Base-by-base conservation (phyloP, 2,329 filamentous ascomycete genomes). In the Aspergillus texensis region DNA sequence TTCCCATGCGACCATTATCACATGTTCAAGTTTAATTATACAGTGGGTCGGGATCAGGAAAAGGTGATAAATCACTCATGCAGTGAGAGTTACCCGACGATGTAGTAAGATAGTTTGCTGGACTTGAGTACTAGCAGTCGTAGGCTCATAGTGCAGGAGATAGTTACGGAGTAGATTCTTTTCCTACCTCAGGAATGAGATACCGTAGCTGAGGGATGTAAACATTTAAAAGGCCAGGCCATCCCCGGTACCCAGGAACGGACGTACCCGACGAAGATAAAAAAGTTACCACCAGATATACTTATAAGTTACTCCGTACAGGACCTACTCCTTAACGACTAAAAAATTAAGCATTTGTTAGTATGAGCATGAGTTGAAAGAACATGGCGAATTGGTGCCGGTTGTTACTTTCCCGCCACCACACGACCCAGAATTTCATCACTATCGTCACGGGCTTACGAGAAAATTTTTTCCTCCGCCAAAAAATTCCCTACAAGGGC, bases 391-490 rank as follows among this genome's bases (percentile, higher is more conserved):
- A 6, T 28, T 32, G 28, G 48, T n/a, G 10, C 48, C 19, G 28
- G 21, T 48, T 28, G 32, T 12, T 28, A 14, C 21, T 56, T 43
- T 56, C 28, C 45, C 54, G 60, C 60, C 60, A 61, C 60, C 59
- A 53, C 41, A 56, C 41, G 58, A 26, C 41, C 58, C 48, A 45
- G 58, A 30, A 41, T 39, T 21, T 53, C 36, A 55, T 14, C 32
- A 54, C n/a, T 28, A 39, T 55, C 26, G 34, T 43, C 26, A 34
- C 41, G 43, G 8, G 19, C 48, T 34, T 46, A 41, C 45, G 45
- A 34, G 45, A 59, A 30, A 58, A 63, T 61, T 16, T 16, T 61
- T 43, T 58, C 41, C 54, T 57, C 62, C 48, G 58, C 58, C 55
- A 39, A 34, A 39, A 39, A 45, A 60, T 48, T 57, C 21, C 45